Conservation (phyloP, 1,284 basidiomycete species). For the Hypsizygus ulmarius region DNA sequence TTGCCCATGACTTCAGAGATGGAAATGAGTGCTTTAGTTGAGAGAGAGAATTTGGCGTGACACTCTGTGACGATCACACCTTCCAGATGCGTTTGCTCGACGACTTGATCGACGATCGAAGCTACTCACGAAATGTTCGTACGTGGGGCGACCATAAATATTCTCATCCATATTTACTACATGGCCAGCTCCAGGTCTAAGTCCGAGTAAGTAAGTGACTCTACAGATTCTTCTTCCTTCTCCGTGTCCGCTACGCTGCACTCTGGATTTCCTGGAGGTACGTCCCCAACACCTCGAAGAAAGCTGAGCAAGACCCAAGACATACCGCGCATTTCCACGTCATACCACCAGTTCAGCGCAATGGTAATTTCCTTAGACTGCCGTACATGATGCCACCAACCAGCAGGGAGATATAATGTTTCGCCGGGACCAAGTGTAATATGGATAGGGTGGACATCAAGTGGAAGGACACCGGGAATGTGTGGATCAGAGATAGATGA, state of each 20-base stretch:
- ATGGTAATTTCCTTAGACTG: constrained; percentile 63
- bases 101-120: not conserved
- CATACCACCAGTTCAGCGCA: constrained; percentile 90
- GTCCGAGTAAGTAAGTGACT: not conserved
- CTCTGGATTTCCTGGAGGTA: constrained; percentile 33
- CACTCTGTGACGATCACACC: constrained; percentile 19
- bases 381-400: constrained; percentile 89
- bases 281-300: constrained; percentile 46
- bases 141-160: too few relatives aligned
- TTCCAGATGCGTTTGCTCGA: constrained; percentile 1
- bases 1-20: constrained; percentile 48
- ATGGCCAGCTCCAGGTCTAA: too few relatives aligned
- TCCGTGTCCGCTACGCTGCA: constrained; percentile 18
- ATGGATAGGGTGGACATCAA: constrained; percentile 58
- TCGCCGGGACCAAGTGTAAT: constrained; percentile 72
- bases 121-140: too few relatives aligned
- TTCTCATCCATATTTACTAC: too few relatives aligned
- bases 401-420: constrained; percentile 83
- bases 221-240: constrained; percentile 15
- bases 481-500: constrained; percentile 65
- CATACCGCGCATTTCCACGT: constrained; percentile 69
- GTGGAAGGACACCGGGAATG: constrained; percentile 40
- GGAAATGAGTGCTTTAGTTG: constrained; percentile 2
- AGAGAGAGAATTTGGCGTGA: constrained; percentile 21
- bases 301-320: constrained; percentile 66